Conservation (phyloP, 306 rosid genomes). For the Ormosia emarginata region DNA sequence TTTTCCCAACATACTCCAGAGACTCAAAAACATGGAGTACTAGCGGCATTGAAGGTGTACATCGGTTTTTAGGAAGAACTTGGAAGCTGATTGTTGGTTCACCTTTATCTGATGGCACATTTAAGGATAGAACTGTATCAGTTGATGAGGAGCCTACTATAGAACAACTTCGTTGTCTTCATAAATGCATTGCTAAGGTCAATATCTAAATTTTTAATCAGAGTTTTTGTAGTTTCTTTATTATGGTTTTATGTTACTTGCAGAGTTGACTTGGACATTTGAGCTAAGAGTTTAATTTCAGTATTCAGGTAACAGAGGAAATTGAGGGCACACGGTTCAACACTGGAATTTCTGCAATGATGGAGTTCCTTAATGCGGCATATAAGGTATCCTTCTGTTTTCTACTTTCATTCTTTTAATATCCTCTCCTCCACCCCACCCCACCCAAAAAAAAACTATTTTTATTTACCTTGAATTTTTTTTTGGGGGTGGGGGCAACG, state of each 20-base stretch:
- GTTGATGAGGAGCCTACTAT: conserved; percentile 73
- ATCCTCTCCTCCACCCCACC: neutral
- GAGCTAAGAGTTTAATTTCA: conserved; percentile 35
- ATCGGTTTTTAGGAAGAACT: conserved; percentile 89
- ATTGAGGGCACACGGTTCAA: conserved; percentile 89
- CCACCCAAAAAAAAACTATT: neutral
- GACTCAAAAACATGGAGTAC: conserved; percentile 94
- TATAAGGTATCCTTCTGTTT: conserved; percentile 57
- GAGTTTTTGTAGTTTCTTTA: neutral
- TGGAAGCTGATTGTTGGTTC: conserved; percentile 91
- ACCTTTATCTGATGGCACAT: conserved; percentile 77
- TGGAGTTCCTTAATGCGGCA: conserved; percentile 92
- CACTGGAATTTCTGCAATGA: conserved; percentile 98
- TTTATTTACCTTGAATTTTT: neutral
- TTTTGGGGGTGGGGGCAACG: neutral
- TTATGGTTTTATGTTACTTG: conserved; percentile 16
- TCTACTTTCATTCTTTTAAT: neutral
- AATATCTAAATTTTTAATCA: conserved; percentile 21
- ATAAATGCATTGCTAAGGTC: conserved; percentile 95
- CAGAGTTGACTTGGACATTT: conserved; percentile 17
- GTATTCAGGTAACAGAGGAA: conserved; percentile 87
- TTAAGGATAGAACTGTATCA: conserved; percentile 70
- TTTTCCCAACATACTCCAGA: conserved; percentile 37
- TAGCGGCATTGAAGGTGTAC: conserved; percentile 93
- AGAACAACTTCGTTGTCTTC: conserved; percentile 85